These are phyloP conservation scores for Astrephomene gubernaculifera DNA, from an alignment of 139 green algal genomes.

Conservation along the genomic window DNA sequence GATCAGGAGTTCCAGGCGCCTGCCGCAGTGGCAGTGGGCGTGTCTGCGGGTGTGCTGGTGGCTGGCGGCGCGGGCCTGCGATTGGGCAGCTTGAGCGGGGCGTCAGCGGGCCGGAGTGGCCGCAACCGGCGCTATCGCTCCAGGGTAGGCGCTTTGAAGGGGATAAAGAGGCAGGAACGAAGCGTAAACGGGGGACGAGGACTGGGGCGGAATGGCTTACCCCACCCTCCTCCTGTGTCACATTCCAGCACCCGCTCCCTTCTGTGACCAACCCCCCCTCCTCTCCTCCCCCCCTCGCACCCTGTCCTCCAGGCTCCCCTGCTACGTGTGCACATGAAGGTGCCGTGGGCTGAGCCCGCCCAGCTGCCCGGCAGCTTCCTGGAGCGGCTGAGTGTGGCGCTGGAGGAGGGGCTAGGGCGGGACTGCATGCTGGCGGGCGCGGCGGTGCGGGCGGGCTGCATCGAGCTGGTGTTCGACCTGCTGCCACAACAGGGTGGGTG, in stretches of 20 bases:
- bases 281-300: neutral
- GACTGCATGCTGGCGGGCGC: constrained; percentile 31
- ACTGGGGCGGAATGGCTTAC: too few relatives aligned
- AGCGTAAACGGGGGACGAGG: too few relatives aligned
- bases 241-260: neutral
- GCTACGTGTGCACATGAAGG: constrained; percentile 39
- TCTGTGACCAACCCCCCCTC: neutral
- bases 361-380: constrained; percentile 38
- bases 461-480: constrained; percentile 40
- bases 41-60: neutral
- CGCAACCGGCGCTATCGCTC: neutral
- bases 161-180: too few relatives aligned
- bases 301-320: neutral
- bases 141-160: neutral
- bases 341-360: constrained; percentile 37
- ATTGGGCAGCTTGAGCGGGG: too few relatives aligned
- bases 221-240: neutral
- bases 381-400: constrained; percentile 34
- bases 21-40: neutral
- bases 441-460: constrained; percentile 31
- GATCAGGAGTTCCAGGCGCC: constrained; percentile 33
- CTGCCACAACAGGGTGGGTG: constrained; percentile 12
- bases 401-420: constrained; percentile 11
- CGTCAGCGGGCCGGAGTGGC: too few relatives aligned
- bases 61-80: neutral